These are phyloP conservation scores for Rhynchospora tenuis DNA, from an alignment of 176 grass and related monocot species.

Conservation along the genomic window DNA sequence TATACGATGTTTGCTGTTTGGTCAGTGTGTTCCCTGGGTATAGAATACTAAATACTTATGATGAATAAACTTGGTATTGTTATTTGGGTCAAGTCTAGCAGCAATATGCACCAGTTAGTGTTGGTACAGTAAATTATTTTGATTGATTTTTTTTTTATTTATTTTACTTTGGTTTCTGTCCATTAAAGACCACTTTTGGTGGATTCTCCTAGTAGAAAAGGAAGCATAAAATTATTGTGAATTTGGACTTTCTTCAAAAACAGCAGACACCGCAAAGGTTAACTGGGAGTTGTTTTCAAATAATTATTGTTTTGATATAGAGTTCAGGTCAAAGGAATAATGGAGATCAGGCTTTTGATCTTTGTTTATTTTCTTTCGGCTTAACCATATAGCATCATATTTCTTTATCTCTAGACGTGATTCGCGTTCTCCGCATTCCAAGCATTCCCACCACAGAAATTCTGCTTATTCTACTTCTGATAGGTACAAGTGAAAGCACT, in stretches of 20 bases:
- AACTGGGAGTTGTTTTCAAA: background rate
- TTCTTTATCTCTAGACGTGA: constrained; percentile 25
- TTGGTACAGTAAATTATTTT: background rate
- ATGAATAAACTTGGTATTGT: constrained; percentile 1
- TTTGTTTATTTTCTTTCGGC: constrained; percentile 14
- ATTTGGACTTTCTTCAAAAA: background rate
- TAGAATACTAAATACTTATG: background rate
- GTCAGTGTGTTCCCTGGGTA: background rate
- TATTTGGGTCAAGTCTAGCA: background rate
- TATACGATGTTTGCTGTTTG: background rate
- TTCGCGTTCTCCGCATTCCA: constrained; percentile 24
- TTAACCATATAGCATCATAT: constrained; percentile 26
- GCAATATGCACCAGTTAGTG: background rate
- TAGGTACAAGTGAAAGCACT: constrained; percentile 9
- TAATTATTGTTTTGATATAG: background rate
- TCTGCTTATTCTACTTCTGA: constrained; percentile 24
- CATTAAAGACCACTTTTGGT: background rate
- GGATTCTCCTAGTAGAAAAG: background rate
- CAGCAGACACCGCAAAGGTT: background rate
- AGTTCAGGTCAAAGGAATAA: constrained; percentile 15
- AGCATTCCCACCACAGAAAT: constrained; percentile 23
- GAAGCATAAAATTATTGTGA: background rate
- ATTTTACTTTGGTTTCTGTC: background rate
- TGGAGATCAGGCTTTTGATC: constrained; percentile 18
- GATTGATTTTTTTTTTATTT: constrained; percentile 1